Percentiles rank a stretch among this genome's conserved stretches.
phyloP scores from a whole-genome alignment of 495 filamentous ascomycete species.

The Aspergillus conjunctus region DNA sequence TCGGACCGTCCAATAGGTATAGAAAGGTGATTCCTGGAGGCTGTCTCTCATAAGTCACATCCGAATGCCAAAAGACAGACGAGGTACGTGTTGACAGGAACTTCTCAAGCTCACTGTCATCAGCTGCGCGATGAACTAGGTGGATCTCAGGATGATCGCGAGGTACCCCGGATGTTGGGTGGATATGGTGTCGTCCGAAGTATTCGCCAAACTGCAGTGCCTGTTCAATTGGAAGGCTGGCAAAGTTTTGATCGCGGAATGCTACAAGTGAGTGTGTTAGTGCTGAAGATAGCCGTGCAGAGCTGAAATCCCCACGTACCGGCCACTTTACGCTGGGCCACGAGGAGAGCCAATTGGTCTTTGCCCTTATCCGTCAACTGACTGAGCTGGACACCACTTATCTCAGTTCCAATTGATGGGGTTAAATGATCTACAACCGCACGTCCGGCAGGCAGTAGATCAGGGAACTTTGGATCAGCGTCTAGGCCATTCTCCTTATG shows the following conservation, averaged over 20 bases:
- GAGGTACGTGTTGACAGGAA: conserved; percentile 53
- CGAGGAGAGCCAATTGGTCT: conserved; percentile 58
- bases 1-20: conserved; percentile 38
- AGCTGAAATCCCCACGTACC: conserved; percentile 30
- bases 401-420: conserved; percentile 57
- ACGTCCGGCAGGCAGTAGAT: conserved; percentile 47
- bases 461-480: conserved; percentile 53
- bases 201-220: conserved; percentile 57
- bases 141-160: conserved; percentile 61
- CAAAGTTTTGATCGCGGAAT: conserved; percentile 62
- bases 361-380: conserved; percentile 52
- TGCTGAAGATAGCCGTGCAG: background rate
- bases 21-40: conserved; percentile 43
- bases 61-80: conserved; percentile 64
- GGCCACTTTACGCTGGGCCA: conserved; percentile 59
- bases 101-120: conserved; percentile 16
- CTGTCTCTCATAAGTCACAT: conserved; percentile 65
- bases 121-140: conserved; percentile 58
- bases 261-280: conserved; percentile 30
- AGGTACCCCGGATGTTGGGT: conserved; percentile 60
- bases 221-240: conserved; percentile 55
- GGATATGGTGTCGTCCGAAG: conserved; percentile 64
- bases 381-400: conserved; percentile 57
- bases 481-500: conserved; percentile 52
- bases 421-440: conserved; percentile 51